These are phyloP conservation scores for Euphrasia confusa DNA, from an alignment of 257 asterid genomes.

Conservation along the genomic window DNA sequence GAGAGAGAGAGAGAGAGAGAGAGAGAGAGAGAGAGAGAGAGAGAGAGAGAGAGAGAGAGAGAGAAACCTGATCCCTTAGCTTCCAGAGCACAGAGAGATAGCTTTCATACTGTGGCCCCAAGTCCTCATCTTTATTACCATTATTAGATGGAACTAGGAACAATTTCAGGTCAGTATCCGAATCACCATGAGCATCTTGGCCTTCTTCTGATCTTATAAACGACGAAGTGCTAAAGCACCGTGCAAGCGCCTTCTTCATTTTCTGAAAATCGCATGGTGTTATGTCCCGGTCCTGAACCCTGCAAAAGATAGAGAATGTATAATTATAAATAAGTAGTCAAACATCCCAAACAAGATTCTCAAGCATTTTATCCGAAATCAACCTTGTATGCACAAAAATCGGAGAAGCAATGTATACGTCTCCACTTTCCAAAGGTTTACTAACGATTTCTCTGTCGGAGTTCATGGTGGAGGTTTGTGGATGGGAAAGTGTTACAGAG, in stretches of 20 bases:
- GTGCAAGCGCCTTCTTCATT: slow-evolving; percentile 54
- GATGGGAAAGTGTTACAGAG: slow-evolving; percentile 52
- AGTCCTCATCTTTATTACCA: slow-evolving; percentile 45
- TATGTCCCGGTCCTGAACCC: slow-evolving; percentile 56
- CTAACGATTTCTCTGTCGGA: slow-evolving; percentile 56
- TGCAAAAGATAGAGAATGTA: slow-evolving; percentile 22
- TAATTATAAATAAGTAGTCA: background rate
- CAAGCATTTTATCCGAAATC: slow-evolving; percentile 10
- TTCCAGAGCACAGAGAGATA: slow-evolving; percentile 48
- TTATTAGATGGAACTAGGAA: slow-evolving; percentile 62
- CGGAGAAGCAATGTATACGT: slow-evolving; percentile 71
- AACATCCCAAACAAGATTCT: slow-evolving; percentile 3
- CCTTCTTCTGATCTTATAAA: slow-evolving; percentile 39
- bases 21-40: too few species aligned
- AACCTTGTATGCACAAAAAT: slow-evolving; percentile 86
- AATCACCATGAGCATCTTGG: slow-evolving; percentile 35
- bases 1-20: too few species aligned
- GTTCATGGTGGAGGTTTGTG: slow-evolving; percentile 42
- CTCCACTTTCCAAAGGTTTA: slow-evolving; percentile 44
- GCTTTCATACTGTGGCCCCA: slow-evolving; percentile 57
- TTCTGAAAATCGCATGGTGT: slow-evolving; percentile 35
- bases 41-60: too few species aligned
- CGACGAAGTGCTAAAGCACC: slow-evolving; percentile 47
- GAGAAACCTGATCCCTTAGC: slow-evolving; percentile 73
- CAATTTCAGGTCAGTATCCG: slow-evolving; percentile 40